Percentiles rank a stretch among this genome's conserved stretches.
These are phyloP conservation scores for Saccharomyces hybrid DNA, from an alignment of 1,139 yeast genomes.

Conservation along the genomic window DNA sequence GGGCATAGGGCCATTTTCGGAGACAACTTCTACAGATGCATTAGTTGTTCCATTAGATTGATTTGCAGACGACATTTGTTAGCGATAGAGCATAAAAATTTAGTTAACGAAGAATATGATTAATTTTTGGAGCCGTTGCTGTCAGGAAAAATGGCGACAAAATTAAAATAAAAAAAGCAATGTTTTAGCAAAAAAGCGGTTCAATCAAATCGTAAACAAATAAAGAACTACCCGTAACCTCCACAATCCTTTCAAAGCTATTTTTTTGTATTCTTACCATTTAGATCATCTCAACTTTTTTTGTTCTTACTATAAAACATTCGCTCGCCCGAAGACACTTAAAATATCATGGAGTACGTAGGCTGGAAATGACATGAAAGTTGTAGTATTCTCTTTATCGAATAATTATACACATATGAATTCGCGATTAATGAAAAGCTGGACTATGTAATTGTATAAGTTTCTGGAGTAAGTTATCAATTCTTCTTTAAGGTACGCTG, in stretches of 20 bases:
- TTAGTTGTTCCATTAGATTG: conserved; percentile 6
- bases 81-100: neutral
- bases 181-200: neutral
- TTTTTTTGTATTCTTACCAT: too few species aligned
- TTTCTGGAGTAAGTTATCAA: conserved; percentile 9
- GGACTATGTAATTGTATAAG: neutral
- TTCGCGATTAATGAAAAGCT: neutral
- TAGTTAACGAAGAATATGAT: neutral
- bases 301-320: neutral
- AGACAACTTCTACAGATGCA: conserved; percentile 24
- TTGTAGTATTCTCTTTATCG: neutral
- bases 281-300: neutral
- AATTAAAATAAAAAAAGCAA: neutral
- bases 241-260: too few species aligned
- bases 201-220: neutral
- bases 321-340: neutral
- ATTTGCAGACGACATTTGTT: conserved; percentile 5
- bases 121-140: neutral
- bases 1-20: conserved; percentile 27
- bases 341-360: neutral
- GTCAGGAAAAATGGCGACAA: neutral
- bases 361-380: neutral
- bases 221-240: neutral
- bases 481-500: conserved; percentile 72
- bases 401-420: neutral